A percentile compares a stretch with the other conserved stretches of the same genome.
phyloP scores from a whole-genome alignment of 2,329 filamentous ascomycete species.

The Sordariomycetes sp. region DNA sequence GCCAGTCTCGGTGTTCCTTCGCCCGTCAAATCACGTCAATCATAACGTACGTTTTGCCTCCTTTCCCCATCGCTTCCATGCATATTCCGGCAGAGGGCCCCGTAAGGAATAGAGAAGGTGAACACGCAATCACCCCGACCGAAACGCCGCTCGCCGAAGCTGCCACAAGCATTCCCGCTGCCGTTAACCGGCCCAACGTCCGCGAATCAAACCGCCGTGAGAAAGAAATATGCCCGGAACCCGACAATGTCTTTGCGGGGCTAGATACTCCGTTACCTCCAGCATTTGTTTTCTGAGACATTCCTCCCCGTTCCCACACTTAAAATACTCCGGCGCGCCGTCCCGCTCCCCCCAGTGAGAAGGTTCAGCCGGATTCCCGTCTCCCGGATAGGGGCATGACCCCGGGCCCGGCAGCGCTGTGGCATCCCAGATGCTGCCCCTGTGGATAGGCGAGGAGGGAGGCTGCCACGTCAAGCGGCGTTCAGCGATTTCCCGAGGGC shows the following conservation, averaged over 20 bases:
- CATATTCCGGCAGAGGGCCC: neutral
- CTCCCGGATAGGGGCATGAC: neutral
- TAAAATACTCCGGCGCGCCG: neutral
- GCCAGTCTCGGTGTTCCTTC: neutral
- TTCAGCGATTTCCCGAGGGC: conserved; percentile 26
- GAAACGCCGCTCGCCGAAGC: conserved; percentile 5
- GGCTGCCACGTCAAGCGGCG: conserved; percentile 4
- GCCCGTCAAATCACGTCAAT: neutral
- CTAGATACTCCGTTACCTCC: neutral
- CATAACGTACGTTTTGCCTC: neutral
- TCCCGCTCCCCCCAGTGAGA: neutral
- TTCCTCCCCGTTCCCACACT: neutral
- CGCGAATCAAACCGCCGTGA: neutral
- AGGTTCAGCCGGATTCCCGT: neutral
- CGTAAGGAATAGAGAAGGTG: neutral
- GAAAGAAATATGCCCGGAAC: neutral
- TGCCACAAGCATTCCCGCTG: conserved; percentile 2
- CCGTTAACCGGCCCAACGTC: neutral
- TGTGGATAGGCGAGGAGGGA: neutral
- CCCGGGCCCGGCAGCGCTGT: neutral
- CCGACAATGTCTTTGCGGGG: neutral
- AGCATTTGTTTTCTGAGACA: neutral
- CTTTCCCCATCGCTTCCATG: neutral
- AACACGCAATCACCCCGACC: neutral
- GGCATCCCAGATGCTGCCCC: neutral